These are phyloP conservation scores for Talaromyces piceae DNA, from an alignment of 2,329 filamentous ascomycete genomes.

Conservation along the genomic window DNA sequence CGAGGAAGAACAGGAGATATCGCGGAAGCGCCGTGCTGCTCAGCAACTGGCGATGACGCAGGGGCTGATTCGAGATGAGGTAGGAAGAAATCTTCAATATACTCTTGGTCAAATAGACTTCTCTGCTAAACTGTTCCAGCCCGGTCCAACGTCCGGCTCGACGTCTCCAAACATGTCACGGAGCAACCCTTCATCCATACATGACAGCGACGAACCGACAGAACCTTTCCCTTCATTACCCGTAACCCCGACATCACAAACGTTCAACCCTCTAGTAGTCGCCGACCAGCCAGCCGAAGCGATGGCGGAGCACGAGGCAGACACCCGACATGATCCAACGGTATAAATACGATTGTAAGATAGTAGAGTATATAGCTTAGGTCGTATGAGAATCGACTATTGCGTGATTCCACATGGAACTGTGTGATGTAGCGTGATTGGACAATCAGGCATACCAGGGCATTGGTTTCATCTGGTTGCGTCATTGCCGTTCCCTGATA, in stretches of 20 bases:
- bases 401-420: not conserved
- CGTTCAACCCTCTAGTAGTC: slow-evolving; percentile 2
- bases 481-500: not conserved
- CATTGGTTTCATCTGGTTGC: not conserved
- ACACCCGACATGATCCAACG: no score
- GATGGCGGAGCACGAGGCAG: not conserved
- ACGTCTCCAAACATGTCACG: slow-evolving; percentile 3
- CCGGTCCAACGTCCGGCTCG: not conserved
- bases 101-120: not conserved
- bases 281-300: not conserved
- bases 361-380: not conserved
- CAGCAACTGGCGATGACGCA: slow-evolving; percentile 47
- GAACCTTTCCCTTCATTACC: slow-evolving; percentile 31
- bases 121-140: not conserved
- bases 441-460: no score
- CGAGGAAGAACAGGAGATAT: slow-evolving; percentile 51
- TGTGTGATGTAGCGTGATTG: not conserved
- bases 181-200: slow-evolving; percentile 11
- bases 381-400: no score
- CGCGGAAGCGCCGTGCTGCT: slow-evolving; percentile 48
- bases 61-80: slow-evolving; percentile 38
- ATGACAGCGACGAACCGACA: slow-evolving; percentile 14
- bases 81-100: slow-evolving; percentile 14
- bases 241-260: slow-evolving; percentile 13
- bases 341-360: no score